Conservation (phyloP, 2,329 filamentous ascomycete species). For the Beauveria sp. region DNA sequence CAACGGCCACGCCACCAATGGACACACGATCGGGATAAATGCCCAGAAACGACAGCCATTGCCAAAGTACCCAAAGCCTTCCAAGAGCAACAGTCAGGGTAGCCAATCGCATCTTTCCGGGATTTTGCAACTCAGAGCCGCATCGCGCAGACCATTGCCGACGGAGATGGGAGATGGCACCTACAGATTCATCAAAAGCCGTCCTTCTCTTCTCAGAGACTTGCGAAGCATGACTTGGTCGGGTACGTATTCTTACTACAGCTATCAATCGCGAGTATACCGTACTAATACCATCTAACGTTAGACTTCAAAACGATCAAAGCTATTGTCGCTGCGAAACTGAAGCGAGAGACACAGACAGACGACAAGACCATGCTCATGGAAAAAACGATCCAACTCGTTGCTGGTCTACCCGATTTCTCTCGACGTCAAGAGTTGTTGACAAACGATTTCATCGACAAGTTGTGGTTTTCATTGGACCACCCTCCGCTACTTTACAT, state of each 20-base stretch:
- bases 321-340: slow-evolving; percentile 52
- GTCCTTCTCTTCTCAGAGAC: slow-evolving; percentile 23
- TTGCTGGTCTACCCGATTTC: slow-evolving; percentile 53
- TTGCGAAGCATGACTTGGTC: slow-evolving; percentile 1
- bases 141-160: slow-evolving; percentile 54
- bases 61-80: background rate
- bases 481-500: slow-evolving; percentile 64
- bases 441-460: slow-evolving; percentile 59
- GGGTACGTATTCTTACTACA: background rate
- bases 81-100: background rate
- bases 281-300: slow-evolving; percentile 17
- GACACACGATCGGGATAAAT: background rate
- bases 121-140: slow-evolving; percentile 29
- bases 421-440: slow-evolving; percentile 55
- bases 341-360: slow-evolving; percentile 52
- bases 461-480: slow-evolving; percentile 64
- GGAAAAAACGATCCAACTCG: slow-evolving; percentile 64
- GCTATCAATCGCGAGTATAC: fast-evolving
- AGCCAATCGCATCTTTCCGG: slow-evolving; percentile 15
- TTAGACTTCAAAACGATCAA: slow-evolving; percentile 55
- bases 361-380: slow-evolving; percentile 75
- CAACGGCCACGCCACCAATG: background rate
- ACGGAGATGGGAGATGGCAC: slow-evolving; percentile 56
- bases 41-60: background rate
- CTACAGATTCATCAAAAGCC: slow-evolving; percentile 40